These are phyloP conservation scores for Kuraishia piskuri DNA, from an alignment of 805 yeast species.

Conservation along the genomic window DNA sequence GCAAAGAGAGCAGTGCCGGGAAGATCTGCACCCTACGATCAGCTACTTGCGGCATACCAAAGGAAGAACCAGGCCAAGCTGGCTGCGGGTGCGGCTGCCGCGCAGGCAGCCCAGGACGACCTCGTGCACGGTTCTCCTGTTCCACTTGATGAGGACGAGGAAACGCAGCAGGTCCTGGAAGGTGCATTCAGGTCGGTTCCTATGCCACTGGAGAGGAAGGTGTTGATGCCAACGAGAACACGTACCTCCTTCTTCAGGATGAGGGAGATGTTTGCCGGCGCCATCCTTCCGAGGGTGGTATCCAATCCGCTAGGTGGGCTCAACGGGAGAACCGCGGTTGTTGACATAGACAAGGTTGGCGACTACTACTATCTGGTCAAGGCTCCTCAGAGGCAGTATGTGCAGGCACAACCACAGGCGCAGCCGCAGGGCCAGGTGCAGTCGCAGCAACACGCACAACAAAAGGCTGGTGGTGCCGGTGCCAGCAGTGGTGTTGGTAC, in stretches of 20 bases:
- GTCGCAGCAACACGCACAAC: constrained; percentile 1
- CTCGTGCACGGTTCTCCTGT: constrained; percentile 36
- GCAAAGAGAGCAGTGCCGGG: constrained; percentile 95
- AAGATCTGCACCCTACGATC: constrained; percentile 87
- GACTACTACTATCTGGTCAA: constrained; percentile 52
- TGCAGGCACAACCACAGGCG: neutral
- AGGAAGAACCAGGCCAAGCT: constrained; percentile 85
- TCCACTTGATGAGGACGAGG: constrained; percentile 80
- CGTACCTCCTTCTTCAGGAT: constrained; percentile 72
- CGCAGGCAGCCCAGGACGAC: constrained; percentile 68
- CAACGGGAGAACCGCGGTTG: constrained; percentile 71
- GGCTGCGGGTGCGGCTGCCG: constrained; percentile 75
- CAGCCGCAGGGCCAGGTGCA: neutral
- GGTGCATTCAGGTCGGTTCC: constrained; percentile 80
- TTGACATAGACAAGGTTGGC: constrained; percentile 63
- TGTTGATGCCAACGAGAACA: constrained; percentile 58
- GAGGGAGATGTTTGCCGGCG: constrained; percentile 92
- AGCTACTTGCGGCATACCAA: constrained; percentile 80
- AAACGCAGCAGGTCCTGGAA: constrained; percentile 82
- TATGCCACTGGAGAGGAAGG: constrained; percentile 73
- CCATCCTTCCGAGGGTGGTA: constrained; percentile 56
- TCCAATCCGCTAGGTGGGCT: constrained; percentile 62
- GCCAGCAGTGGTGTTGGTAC: too few relatives aligned
- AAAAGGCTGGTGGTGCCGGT: too few relatives aligned
- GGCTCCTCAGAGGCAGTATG: constrained; percentile 30